These are phyloP conservation scores for Eutrema japonicum DNA, from an alignment of 345 rosid species.

Conservation along the genomic window DNA sequence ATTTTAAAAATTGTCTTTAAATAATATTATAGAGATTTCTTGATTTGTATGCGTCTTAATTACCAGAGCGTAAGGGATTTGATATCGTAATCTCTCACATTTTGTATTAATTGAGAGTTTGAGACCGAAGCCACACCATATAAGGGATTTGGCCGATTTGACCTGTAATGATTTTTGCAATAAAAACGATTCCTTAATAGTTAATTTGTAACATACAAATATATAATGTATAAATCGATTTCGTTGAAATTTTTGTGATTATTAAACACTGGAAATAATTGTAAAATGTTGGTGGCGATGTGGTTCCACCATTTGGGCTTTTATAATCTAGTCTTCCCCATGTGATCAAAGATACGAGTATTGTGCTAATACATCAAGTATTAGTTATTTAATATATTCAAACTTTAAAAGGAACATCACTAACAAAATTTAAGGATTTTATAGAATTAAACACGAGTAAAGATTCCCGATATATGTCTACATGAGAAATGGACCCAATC, in stretches of 20 bases:
- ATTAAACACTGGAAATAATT: constrained; percentile 17
- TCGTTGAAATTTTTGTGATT: neutral
- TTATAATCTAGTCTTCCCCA: constrained; percentile 40
- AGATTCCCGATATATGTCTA: constrained; percentile 43
- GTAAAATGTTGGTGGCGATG: constrained; percentile 40
- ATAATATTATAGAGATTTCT: too few relatives aligned
- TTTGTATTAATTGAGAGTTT: constrained; percentile 4
- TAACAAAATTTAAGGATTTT: constrained; percentile 40
- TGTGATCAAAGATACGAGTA: constrained; percentile 40
- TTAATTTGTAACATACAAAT: neutral
- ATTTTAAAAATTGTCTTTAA: too few relatives aligned
- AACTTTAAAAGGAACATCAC: constrained; percentile 16
- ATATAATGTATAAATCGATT: neutral
- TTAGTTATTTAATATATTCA: constrained; percentile 11
- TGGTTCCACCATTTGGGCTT: constrained; percentile 42
- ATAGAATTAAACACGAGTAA: constrained; percentile 21
- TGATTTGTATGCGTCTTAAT: constrained; percentile 12
- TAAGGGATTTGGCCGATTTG: constrained; percentile 31
- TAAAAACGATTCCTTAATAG: neutral
- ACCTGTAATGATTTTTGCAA: constrained; percentile 14
- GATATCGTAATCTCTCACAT: constrained; percentile 20
- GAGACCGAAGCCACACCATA: constrained; percentile 30
- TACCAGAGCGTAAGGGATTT: neutral
- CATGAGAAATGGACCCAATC: constrained; percentile 35
- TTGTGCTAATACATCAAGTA: constrained; percentile 27